Percentiles rank a stretch among this genome's conserved stretches.
Conservation (phyloP, 306 rosid species). For the Casuarina glauca region DNA sequence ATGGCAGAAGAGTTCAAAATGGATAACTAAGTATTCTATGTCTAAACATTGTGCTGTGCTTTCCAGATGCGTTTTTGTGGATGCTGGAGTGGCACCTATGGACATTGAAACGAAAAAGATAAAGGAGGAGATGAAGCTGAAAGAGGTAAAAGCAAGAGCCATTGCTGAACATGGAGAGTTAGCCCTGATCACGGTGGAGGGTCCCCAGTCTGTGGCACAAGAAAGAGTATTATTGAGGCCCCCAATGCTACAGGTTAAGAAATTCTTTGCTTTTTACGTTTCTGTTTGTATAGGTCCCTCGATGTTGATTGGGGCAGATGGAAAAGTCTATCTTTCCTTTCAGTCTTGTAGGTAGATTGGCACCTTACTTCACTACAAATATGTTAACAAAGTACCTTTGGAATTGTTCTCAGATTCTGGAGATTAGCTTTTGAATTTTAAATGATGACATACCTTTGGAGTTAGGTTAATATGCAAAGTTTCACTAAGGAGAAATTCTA, state of each 20-base stretch:
- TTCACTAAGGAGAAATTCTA: neutral
- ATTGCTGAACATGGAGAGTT: constrained; percentile 87
- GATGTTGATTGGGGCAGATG: neutral
- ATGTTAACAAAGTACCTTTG: constrained; percentile 18
- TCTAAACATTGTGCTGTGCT: constrained; percentile 24
- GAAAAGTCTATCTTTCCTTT: constrained; percentile 8
- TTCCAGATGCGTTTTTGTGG: constrained; percentile 90
- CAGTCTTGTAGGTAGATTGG: constrained; percentile 11
- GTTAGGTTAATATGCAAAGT: neutral
- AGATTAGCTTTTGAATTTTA: neutral
- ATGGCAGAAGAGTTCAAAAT: neutral
- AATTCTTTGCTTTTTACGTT: constrained; percentile 12
- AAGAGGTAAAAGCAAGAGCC: constrained; percentile 73
- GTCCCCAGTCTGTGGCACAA: constrained; percentile 60
- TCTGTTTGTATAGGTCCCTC: constrained; percentile 13
- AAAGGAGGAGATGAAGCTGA: constrained; percentile 84
- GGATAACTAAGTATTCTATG: constrained; percentile 5
- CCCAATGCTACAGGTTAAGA: constrained; percentile 92
- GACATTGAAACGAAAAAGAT: constrained; percentile 88
- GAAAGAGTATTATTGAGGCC: constrained; percentile 85
- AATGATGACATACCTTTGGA: neutral
- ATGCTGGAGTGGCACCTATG: constrained; percentile 83
- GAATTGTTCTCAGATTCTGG: constrained; percentile 7
- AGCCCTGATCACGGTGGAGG: constrained; percentile 85
- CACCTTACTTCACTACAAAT: constrained; percentile 18